Evolutionary conservation across 257 asterid species (phyloP), one percentile per base, ranked within the genome.

Genomic region (Leptodermis oblonga): DNA sequence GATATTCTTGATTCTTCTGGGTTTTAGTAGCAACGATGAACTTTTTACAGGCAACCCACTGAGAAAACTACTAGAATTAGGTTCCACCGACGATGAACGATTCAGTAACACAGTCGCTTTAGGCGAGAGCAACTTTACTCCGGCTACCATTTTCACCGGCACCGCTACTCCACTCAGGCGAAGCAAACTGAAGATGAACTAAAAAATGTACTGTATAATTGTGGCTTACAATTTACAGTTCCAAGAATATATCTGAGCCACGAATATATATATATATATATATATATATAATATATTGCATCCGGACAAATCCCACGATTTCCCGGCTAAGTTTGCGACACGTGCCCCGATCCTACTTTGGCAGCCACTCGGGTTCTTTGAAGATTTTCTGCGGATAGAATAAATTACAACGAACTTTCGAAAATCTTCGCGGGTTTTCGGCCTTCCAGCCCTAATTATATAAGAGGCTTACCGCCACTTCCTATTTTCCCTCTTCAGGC

Each of bases 21-120:
- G 78, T 78, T 84, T 87, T 54, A 77, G 46, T 49, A 76, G 87
- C 30, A 81, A 65, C 55, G 79, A 76, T 25, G 81, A 68, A 43
- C 78, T 72, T 80, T 83, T 86, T 43, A 82, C 46, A 28, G 85
- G 82, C 20, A 65, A 78, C 65, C 89, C 89, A 69, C 60, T 36
- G 26, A 80, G 69, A 23, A 82, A 87, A 31, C 67, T 70, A 37
- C 49, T 36, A n/a, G 86, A 73, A 37, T 71, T 73, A 30, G 73
- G 72, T 52, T 85, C 91, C 46, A 78, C 78, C 33, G 70, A 65
- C 55, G 80, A 39, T 41, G 72, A 65, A 45, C 78, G 80, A 43
- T 70, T 71, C 22, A 75, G 74, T 7, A 74, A 41, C 3, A 62
- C 22, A 25, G 84, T 66, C 30, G 83, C 71, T 68, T 84, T 88